Evolutionary conservation across 2,329 filamentous ascomycete species (phyloP).

Genomic region (Lasiodiplodia hormozganensis): DNA sequence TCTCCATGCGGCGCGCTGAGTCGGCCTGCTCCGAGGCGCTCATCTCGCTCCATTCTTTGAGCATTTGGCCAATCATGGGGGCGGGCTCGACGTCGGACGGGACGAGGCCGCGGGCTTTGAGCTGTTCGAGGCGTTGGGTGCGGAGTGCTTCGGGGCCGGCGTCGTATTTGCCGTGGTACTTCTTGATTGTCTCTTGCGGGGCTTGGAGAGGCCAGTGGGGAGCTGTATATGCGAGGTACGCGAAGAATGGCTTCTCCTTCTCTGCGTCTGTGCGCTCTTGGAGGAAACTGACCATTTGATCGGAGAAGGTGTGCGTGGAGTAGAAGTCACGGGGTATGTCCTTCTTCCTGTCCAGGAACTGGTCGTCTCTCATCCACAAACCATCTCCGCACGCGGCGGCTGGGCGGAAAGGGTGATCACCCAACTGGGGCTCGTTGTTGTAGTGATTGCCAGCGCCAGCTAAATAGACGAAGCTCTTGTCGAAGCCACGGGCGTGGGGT

Average conservation of each 20-base stretch:
- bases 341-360: constrained; percentile 18
- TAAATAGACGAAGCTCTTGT: constrained; percentile 25
- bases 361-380: constrained; percentile 25
- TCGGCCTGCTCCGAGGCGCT: constrained; percentile 3
- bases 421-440: constrained; percentile 28
- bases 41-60: constrained; percentile 18
- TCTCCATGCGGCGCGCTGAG: constrained; percentile 26
- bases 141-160: constrained; percentile 20
- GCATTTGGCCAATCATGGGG: constrained; percentile 2
- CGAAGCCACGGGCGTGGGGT: constrained; percentile 18
- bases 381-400: constrained; percentile 7
- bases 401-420: constrained; percentile 9
- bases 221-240: constrained; percentile 23
- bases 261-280: constrained; percentile 11
- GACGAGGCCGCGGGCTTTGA: constrained; percentile 21
- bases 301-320: constrained; percentile 19
- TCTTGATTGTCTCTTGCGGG: constrained; percentile 11
- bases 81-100: constrained; percentile 20
- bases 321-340: constrained; percentile 22
- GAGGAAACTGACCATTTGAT: constrained; percentile 15
- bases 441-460: constrained; percentile 28
- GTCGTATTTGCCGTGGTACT: constrained; percentile 23
- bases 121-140: neutral
- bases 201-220: constrained; percentile 29
- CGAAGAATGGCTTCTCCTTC: constrained; percentile 28